Evolutionary conservation across 2,329 filamentous ascomycete genomes (phyloP).

Genomic region (Dactylonectria estremocensis): DNA sequence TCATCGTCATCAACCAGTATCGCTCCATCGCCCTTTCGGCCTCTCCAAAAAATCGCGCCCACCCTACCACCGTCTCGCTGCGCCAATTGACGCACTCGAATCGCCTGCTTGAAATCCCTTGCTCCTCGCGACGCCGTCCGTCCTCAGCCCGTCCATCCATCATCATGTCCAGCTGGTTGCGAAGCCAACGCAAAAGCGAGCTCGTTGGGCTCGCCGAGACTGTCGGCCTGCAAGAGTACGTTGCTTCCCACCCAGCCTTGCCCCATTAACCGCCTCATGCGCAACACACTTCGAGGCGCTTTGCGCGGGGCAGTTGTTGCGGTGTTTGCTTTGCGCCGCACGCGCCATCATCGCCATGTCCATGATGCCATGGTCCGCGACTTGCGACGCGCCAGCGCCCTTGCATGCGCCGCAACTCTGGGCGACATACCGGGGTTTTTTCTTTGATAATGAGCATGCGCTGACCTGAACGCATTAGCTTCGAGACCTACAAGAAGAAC

Average conservation of each 20-base stretch:
- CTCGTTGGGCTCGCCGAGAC: slow-evolving; percentile 81
- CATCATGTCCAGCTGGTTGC: slow-evolving; percentile 74
- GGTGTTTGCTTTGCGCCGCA: slow-evolving; percentile 37
- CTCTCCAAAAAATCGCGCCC: neutral
- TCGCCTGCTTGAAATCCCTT: slow-evolving; percentile 16
- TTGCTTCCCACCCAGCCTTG: slow-evolving; percentile 42
- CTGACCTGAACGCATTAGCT: slow-evolving; percentile 63
- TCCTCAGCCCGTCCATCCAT: slow-evolving; percentile 27
- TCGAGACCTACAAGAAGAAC: slow-evolving; percentile 80
- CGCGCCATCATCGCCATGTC: slow-evolving; percentile 10
- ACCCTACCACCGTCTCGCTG: slow-evolving; percentile 1
- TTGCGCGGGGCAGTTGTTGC: slow-evolving; percentile 16
- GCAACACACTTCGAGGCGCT: slow-evolving; percentile 16
- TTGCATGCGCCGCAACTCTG: slow-evolving; percentile 25
- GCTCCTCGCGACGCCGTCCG: slow-evolving; percentile 49
- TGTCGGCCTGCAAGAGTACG: slow-evolving; percentile 81
- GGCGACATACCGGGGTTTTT: slow-evolving; percentile 24
- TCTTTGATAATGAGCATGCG: slow-evolving; percentile 6
- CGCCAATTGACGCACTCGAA: slow-evolving; percentile 17
- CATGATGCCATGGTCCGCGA: slow-evolving; percentile 31
- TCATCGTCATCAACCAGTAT: slow-evolving; percentile 32
- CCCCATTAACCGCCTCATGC: slow-evolving; percentile 28
- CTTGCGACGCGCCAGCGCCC: slow-evolving; percentile 36
- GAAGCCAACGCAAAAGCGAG: slow-evolving; percentile 86
- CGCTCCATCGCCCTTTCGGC: slow-evolving; percentile 20